These are phyloP conservation scores for Talaromyces borbonicus DNA, from an alignment of 495 filamentous ascomycete genomes.

Conservation along the genomic window DNA sequence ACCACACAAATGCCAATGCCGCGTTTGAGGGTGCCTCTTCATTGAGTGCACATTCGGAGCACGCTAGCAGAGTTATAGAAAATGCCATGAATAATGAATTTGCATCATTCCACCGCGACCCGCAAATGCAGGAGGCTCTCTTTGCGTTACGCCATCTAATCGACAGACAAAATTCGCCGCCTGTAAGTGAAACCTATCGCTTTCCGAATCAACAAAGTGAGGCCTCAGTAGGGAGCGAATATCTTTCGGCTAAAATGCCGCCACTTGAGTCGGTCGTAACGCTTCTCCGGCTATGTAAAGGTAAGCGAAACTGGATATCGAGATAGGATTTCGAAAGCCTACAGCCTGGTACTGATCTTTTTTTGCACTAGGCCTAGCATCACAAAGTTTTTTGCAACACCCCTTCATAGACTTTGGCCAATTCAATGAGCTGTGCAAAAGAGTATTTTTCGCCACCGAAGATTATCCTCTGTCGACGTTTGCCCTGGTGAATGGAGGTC, in stretches of 20 bases:
- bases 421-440: slow-evolving; percentile 48
- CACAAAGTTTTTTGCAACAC: slow-evolving; percentile 11
- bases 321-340: too few relatives aligned
- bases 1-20: slow-evolving; percentile 13
- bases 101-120: slow-evolving; percentile 35
- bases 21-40: slow-evolving; percentile 53
- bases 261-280: slow-evolving; percentile 41
- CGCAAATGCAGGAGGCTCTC: slow-evolving; percentile 46
- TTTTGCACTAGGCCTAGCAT: too few relatives aligned
- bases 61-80: slow-evolving; percentile 53
- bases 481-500: slow-evolving; percentile 44
- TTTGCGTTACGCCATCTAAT: slow-evolving; percentile 45
- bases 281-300: slow-evolving; percentile 41
- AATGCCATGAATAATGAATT: slow-evolving; percentile 43
- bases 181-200: slow-evolving; percentile 29
- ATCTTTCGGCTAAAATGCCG: slow-evolving; percentile 45
- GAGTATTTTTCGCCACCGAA: slow-evolving; percentile 50
- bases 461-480: slow-evolving; percentile 46
- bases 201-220: slow-evolving; percentile 30
- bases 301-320: slow-evolving; percentile 18
- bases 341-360: too few relatives aligned
- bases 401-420: slow-evolving; percentile 39
- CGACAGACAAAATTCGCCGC: slow-evolving; percentile 26
- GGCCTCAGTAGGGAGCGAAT: slow-evolving; percentile 22
- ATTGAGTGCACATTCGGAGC: slow-evolving; percentile 50